Conservation (phyloP, 208 protist genomes). For the Trypanosoma caninum region DNA sequence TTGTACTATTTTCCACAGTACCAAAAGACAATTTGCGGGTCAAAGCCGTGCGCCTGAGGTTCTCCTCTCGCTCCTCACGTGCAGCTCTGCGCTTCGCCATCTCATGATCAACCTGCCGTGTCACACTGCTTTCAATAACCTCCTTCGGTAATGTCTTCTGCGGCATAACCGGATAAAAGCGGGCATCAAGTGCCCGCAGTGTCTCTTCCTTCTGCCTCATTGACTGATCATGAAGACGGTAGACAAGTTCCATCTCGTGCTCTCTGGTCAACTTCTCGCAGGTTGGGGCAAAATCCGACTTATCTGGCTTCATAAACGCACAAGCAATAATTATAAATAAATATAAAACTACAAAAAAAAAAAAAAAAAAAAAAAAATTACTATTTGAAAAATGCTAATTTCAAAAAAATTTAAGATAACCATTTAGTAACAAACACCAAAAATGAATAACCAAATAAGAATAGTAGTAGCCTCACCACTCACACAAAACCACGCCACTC, state of each 20-base stretch:
- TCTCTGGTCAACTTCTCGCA: conserved; percentile 32
- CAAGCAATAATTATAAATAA: not conserved
- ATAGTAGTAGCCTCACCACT: not conserved
- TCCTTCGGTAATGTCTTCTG: conserved; percentile 45
- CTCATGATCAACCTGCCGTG: conserved; percentile 74
- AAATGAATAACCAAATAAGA: not conserved
- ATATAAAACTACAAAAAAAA: conserved; percentile 3
- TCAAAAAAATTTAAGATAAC: not conserved
- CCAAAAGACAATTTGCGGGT: conserved; percentile 22
- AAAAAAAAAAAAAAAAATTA: conserved; percentile 10
- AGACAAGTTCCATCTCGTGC: conserved; percentile 49
- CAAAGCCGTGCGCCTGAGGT: conserved; percentile 7
- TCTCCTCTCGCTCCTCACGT: conserved; percentile 36
- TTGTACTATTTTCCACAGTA: conserved; percentile 47
- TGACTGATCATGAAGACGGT: conserved; percentile 66
- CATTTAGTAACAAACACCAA: not conserved
- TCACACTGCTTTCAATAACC: conserved; percentile 61
- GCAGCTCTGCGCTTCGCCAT: conserved; percentile 38
- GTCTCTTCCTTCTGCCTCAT: conserved; percentile 43
- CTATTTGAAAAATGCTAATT: not conserved
- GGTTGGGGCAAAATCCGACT: not conserved
- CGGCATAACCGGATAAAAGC: conserved; percentile 64
- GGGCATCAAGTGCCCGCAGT: conserved; percentile 54
- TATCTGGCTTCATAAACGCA: not conserved
- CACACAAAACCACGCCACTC: not conserved